Evolutionary conservation across 2,329 filamentous ascomycete species (phyloP), one percentile per base, ranked within the genome.

Genomic region (Arthrobotrys sphaeroides): DNA sequence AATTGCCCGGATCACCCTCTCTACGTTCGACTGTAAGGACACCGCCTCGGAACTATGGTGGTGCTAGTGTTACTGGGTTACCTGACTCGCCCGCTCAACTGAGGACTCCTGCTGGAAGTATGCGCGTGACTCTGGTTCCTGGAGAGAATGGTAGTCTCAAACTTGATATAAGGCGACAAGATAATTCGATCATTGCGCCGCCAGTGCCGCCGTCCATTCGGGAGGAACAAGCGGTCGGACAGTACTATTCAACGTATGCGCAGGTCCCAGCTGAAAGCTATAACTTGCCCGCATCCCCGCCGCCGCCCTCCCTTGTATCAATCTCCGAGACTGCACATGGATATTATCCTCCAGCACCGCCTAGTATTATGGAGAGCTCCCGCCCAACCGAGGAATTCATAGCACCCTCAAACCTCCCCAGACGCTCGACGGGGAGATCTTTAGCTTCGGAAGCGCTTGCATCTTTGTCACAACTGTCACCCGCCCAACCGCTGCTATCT

Each of bases 1-100:
- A 24, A 40, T 33, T 75, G 3, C 72, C 72, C 13, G 57, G 72
- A 18, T 75, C 72, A n/a, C 72, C 72, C 38, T 68, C 64, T 26
- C 33, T 69, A 5, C 72, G 72, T 9, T 75, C 72, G 20, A 69
- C 49, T 6, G 20, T 69, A 5, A 69, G 45, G 45, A 65, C 72
- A 22, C 72, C 64, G 2, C 69, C 61, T 12, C 64, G 33, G 10
- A 57, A 42, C 40, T 20, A 67, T 40, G 47, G 38, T 2, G 72
- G 72, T 6, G 45, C 72, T 47, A 75, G 55, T 53, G 59, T 62
- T 42, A 61, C 55, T 12, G 57, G 72, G 6, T 26, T 75, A 2
- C 72, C 72, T 16, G 72, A 65, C 13, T 69, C 72, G 5, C 64
- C 64, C 2, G 1, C 24, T 22, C 36, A 68, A 24, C 24, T 51